Conservation (phyloP, 306 rosid genomes). For the Lathyrus aphaca region DNA sequence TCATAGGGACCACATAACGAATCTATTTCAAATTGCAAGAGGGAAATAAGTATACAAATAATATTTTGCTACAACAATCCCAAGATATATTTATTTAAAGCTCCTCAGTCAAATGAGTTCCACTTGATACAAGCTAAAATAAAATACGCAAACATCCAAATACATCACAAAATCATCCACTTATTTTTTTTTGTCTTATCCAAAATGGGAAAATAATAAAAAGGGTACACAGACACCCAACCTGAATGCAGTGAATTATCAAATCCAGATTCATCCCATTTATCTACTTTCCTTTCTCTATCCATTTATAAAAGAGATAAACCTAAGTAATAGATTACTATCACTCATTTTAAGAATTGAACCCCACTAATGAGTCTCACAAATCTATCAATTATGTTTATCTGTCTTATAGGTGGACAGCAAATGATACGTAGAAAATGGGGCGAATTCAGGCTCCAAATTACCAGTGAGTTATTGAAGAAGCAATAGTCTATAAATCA, state of each 20-base stretch:
- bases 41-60: background rate
- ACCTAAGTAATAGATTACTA: too few relatives aligned
- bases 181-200: conserved; percentile 18
- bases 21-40: background rate
- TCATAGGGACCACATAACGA: background rate
- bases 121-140: conserved; percentile 17
- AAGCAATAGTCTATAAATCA: conserved; percentile 31
- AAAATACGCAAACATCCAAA: conserved; percentile 6
- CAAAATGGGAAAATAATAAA: conserved; percentile 36
- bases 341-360: too few relatives aligned
- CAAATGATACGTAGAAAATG: too few relatives aligned
- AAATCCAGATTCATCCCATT: too few relatives aligned
- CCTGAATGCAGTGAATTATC: conserved; percentile 30
- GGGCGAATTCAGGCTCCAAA: background rate
- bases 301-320: too few relatives aligned
- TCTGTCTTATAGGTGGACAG: too few relatives aligned
- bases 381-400: too few relatives aligned
- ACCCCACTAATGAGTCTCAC: too few relatives aligned
- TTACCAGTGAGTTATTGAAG: conserved; percentile 35
- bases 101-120: conserved; percentile 28
- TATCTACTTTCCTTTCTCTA: too few relatives aligned
- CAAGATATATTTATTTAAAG: conserved; percentile 25
- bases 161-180: conserved; percentile 30
- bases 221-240: conserved; percentile 41
- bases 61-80: background rate